Conservation (phyloP, 352 stramenopile genomes). For the Pythium utonaiense region DNA sequence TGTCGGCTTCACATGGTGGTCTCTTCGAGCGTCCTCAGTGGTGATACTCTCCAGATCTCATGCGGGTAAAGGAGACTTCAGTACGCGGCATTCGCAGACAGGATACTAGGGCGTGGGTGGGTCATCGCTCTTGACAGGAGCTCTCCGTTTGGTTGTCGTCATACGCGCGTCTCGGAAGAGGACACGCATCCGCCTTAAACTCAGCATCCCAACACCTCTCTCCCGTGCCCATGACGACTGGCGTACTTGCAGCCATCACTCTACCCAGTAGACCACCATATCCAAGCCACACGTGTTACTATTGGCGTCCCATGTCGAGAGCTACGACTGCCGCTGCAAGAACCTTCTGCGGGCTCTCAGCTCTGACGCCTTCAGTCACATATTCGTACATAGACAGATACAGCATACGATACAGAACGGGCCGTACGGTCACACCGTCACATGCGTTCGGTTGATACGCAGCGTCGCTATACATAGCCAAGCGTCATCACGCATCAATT, state of each 20-base stretch:
- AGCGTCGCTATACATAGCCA: not conserved
- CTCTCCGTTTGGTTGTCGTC: not conserved
- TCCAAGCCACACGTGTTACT: not conserved
- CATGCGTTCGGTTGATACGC: not conserved
- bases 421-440: too few species aligned
- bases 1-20: not conserved
- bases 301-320: not conserved
- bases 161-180: not conserved
- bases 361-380: not conserved
- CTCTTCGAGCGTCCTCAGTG: not conserved
- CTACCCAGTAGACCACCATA: not conserved
- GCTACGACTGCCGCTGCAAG: not conserved
- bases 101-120: not conserved
- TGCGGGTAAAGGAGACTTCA: not conserved
- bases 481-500: not conserved
- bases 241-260: not conserved
- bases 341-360: constrained; percentile 2
- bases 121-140: not conserved
- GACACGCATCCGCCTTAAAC: not conserved
- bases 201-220: not conserved
- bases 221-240: not conserved
- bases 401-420: not conserved
- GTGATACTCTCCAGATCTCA: not conserved
- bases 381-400: not conserved
- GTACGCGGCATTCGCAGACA: not conserved